These are phyloP conservation scores for Apophysomyces trapeziformis DNA, from an alignment of 371 early-diverging fungal species.

Conservation along the genomic window DNA sequence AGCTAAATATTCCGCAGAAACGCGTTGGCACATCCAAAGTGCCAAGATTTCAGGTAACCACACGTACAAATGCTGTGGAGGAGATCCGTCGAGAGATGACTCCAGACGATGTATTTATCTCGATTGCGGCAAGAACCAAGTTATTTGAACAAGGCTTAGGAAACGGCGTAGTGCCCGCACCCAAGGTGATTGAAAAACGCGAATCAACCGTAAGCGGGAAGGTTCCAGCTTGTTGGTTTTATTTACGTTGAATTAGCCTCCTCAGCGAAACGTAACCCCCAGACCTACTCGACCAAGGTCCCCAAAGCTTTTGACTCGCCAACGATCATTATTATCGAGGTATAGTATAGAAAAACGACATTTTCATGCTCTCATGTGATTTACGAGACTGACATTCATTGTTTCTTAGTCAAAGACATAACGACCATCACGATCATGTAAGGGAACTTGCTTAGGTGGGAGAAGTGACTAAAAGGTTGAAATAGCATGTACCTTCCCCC, in stretches of 20 bases:
- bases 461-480: too few relatives aligned
- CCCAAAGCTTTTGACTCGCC: slow-evolving; percentile 20
- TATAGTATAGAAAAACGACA: slow-evolving; percentile 2
- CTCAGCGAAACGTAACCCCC: slow-evolving; percentile 3
- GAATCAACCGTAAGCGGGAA: slow-evolving; percentile 1
- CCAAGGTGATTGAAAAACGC: slow-evolving; percentile 11
- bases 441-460: not conserved
- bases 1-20: not conserved
- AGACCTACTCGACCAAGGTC: slow-evolving; percentile 20
- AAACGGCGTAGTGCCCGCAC: slow-evolving; percentile 1
- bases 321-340: slow-evolving; percentile 17
- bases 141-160: slow-evolving; percentile 24
- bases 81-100: slow-evolving; percentile 28
- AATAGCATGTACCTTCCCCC: not conserved
- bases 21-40: not conserved
- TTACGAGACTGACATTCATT: not conserved
- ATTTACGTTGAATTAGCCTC: slow-evolving; percentile 2
- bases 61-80: slow-evolving; percentile 32
- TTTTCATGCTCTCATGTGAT: not conserved
- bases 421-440: not conserved
- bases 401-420: slow-evolving; percentile 2
- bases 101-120: slow-evolving; percentile 25
- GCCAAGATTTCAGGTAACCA: slow-evolving; percentile 22
- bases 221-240: not conserved
- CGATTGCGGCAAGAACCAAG: slow-evolving; percentile 28